Conservation (phyloP, 768 basidiomycete genomes). For the Mycena metata region DNA sequence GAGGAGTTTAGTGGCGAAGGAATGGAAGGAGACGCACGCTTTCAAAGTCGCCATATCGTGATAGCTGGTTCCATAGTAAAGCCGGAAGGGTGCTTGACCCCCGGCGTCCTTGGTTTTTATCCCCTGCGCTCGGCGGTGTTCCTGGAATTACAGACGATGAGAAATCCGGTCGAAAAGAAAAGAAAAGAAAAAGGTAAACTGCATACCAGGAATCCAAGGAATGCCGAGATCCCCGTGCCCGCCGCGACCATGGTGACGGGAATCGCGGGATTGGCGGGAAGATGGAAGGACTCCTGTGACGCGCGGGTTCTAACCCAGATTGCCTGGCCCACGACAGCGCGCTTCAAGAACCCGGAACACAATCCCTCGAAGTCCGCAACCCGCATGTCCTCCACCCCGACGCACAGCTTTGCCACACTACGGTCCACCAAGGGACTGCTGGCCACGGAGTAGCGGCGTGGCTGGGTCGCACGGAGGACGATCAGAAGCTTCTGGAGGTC, state of each 20-base stretch:
- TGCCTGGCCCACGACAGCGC: conserved; percentile 11
- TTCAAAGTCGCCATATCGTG: conserved; percentile 28
- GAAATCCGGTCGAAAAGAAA: too few species aligned
- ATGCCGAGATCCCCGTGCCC: conserved; percentile 28
- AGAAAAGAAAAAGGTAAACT: too few species aligned
- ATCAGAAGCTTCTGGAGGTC: conserved; percentile 24
- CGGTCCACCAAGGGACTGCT: conserved; percentile 26
- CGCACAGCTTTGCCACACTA: conserved; percentile 17
- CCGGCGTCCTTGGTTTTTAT: conserved; percentile 22
- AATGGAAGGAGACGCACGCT: background rate
- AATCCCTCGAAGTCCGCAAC: conserved; percentile 26
- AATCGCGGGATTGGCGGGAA: conserved; percentile 23
- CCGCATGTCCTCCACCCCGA: conserved; percentile 30
- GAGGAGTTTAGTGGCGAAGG: background rate
- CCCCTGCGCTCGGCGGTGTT: conserved; percentile 32
- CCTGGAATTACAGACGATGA: too few species aligned
- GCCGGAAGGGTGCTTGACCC: conserved; percentile 26
- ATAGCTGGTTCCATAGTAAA: conserved; percentile 32
- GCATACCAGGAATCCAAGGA: conserved; percentile 37
- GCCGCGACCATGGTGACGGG: conserved; percentile 34
- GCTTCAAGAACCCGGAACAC: conserved; percentile 31
- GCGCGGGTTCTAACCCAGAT: conserved; percentile 26
- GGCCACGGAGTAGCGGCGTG: conserved; percentile 29
- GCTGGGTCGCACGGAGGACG: conserved; percentile 29
- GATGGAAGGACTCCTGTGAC: conserved; percentile 32